Evolutionary conservation across 345 rosid genomes (phyloP).

Genomic region (Rhodomyrtus tomentosa): DNA sequence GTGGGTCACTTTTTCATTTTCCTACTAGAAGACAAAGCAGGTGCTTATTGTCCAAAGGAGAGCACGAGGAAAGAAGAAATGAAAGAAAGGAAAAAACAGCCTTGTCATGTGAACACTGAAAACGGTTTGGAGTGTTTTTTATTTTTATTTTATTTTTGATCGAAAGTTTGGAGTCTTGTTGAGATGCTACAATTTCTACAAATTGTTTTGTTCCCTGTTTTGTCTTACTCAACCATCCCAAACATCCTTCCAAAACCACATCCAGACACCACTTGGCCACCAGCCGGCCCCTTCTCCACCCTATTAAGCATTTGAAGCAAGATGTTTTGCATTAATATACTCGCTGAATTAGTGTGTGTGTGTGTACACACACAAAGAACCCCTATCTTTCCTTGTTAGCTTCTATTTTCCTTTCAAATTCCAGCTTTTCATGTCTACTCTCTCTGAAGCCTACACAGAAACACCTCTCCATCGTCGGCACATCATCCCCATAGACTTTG

Average conservation of each 20-base stretch:
- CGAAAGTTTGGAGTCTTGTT: constrained; percentile 1
- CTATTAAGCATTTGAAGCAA: neutral
- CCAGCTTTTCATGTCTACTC: constrained; percentile 11
- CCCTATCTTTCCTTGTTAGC: neutral
- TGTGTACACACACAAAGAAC: neutral
- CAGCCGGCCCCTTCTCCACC: neutral
- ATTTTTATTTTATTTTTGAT: too few relatives aligned
- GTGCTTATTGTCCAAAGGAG: neutral
- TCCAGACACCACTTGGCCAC: constrained; percentile 3
- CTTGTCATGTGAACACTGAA: neutral
- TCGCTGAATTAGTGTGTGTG: neutral
- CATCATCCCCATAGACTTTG: constrained; percentile 43
- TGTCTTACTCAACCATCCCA: constrained; percentile 3
- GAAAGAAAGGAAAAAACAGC: neutral
- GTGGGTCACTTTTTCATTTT: neutral
- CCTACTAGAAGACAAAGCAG: neutral
- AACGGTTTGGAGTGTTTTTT: neutral
- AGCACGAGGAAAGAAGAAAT: neutral
- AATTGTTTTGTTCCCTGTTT: constrained; percentile 7
- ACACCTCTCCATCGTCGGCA: constrained; percentile 40
- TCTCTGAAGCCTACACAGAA: constrained; percentile 40
- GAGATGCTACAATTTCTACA: constrained; percentile 15
- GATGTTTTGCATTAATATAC: neutral
- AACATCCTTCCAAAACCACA: constrained; percentile 16
- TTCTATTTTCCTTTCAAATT: neutral